These are phyloP conservation scores for Plasmodium berghei DNA, from an alignment of 169 alveolate species.

Conservation along the genomic window DNA sequence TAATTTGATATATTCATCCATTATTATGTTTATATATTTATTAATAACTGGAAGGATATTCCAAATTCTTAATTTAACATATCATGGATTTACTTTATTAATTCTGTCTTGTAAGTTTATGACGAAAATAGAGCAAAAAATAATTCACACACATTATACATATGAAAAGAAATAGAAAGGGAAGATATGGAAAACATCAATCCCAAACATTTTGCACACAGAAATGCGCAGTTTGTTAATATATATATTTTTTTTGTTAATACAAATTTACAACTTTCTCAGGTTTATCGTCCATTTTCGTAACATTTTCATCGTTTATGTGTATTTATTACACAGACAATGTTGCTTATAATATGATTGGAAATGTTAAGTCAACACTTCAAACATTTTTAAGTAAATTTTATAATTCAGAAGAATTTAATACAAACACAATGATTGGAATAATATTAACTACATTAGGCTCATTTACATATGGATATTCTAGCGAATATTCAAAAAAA, in stretches of 20 bases:
- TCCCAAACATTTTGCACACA: neutral
- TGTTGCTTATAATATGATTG: conserved; percentile 67
- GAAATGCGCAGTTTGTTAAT: no score
- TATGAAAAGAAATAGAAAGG: neutral
- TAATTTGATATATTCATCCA: conserved; percentile 35
- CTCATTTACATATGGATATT: conserved; percentile 40
- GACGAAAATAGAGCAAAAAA: neutral
- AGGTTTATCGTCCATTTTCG: conserved; percentile 58
- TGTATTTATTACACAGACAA: conserved; percentile 68
- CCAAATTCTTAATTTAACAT: neutral
- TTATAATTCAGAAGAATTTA: conserved; percentile 28
- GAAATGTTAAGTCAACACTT: conserved; percentile 59
- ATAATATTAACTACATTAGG: conserved; percentile 53
- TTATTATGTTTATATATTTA: conserved; percentile 29
- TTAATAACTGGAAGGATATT: conserved; percentile 33
- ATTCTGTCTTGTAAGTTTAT: conserved; percentile 33
- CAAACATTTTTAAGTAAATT: conserved; percentile 63
- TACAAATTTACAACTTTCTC: neutral
- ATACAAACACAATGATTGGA: conserved; percentile 27
- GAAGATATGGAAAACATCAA: neutral
- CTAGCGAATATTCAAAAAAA: conserved; percentile 44
- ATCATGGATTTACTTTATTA: neutral
- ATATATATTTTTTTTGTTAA: neutral
- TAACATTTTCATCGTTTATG: conserved; percentile 60
- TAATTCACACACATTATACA: neutral